These are phyloP conservation scores for Simplicillium sp. DNA, from an alignment of 2,329 filamentous ascomycete species.

Conservation along the genomic window DNA sequence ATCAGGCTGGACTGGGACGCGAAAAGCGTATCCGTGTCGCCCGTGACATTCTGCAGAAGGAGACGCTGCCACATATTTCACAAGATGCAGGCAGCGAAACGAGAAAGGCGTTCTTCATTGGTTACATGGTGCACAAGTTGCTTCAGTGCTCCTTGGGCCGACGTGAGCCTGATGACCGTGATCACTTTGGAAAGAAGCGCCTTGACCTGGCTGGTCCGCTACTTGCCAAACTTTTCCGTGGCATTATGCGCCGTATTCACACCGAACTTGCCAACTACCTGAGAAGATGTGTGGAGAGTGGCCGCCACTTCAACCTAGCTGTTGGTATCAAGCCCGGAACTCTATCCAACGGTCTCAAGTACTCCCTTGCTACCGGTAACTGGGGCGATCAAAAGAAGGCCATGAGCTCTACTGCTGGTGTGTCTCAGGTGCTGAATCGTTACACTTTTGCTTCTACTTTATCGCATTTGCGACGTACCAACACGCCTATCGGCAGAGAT, in stretches of 20 bases:
- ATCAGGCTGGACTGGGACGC: constrained; percentile 53
- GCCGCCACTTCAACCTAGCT: constrained; percentile 80
- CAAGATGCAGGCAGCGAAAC: constrained; percentile 93
- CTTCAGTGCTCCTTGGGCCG: constrained; percentile 88
- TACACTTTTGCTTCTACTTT: constrained; percentile 96
- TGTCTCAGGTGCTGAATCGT: constrained; percentile 94
- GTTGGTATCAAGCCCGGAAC: constrained; percentile 87
- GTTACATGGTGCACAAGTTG: constrained; percentile 97
- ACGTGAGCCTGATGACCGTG: constrained; percentile 90
- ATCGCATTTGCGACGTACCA: constrained; percentile 93
- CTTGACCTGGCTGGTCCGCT: constrained; percentile 90
- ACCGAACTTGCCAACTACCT: constrained; percentile 87
- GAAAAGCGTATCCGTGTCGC: constrained; percentile 90
- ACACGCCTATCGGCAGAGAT: constrained; percentile 94
- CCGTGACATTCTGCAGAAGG: constrained; percentile 91
- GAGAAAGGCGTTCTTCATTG: constrained; percentile 92
- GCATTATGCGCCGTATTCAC: constrained; percentile 82
- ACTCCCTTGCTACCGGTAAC: constrained; percentile 94
- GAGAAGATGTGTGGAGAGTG: constrained; percentile 82
- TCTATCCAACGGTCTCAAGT: constrained; percentile 88
- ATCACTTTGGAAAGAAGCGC: constrained; percentile 98
- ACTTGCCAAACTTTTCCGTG: constrained; percentile 91
- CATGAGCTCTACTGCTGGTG: constrained; percentile 86
- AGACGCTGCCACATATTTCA: constrained; percentile 92
- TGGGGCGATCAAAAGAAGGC: constrained; percentile 99